phyloP scores from a whole-genome alignment of 345 rosid genomes.

The Camelina hispida region DNA sequence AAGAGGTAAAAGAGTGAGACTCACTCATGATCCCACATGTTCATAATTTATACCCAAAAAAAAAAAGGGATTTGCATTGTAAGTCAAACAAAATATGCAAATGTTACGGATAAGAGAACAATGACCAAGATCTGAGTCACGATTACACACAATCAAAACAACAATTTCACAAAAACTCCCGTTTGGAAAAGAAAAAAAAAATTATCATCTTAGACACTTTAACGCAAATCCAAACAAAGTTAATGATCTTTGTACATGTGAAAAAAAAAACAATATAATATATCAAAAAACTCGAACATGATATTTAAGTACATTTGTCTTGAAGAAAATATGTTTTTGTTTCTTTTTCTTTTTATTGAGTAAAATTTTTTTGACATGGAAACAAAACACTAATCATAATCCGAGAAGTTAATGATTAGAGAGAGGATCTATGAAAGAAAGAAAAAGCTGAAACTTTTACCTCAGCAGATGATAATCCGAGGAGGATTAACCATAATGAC shows the following conservation, averaged over 20 bases:
- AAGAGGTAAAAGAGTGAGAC: slow-evolving; percentile 32
- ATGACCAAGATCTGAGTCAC: slow-evolving; percentile 24
- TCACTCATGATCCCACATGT: slow-evolving; percentile 39
- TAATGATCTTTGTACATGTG: background rate
- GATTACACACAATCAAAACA: slow-evolving; percentile 28
- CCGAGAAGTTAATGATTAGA: background rate
- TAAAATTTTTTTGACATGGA: background rate
- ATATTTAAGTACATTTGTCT: background rate
- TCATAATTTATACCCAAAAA: background rate
- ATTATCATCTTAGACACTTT: background rate
- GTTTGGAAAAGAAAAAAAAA: background rate
- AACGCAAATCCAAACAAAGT: slow-evolving; percentile 15
- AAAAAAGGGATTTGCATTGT: background rate
- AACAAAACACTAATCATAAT: background rate
- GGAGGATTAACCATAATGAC: background rate
- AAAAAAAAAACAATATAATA: background rate
- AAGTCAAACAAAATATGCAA: slow-evolving; percentile 27
- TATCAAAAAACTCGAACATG: background rate
- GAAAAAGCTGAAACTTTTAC: background rate
- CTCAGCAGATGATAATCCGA: background rate
- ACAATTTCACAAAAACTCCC: slow-evolving; percentile 1
- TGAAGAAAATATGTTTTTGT: background rate
- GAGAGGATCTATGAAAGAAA: background rate
- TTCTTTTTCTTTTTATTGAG: background rate
- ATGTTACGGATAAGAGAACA: slow-evolving; percentile 16